Conservation (phyloP, 2,329 filamentous ascomycete genomes). For the Aspergillus costaricaensis region DNA sequence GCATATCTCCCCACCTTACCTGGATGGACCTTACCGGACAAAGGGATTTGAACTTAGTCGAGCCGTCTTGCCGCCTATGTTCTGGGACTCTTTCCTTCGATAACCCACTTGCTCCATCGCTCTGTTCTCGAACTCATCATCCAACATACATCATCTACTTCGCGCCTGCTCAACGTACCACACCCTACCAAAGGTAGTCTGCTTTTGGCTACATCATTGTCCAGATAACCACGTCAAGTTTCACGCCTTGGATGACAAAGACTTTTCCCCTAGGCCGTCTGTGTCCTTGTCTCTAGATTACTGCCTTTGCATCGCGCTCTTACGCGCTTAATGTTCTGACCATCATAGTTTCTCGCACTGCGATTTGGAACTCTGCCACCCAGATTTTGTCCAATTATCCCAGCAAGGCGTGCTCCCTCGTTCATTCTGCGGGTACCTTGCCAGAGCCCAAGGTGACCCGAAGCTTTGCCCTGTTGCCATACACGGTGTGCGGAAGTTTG, state of each 20-base stretch:
- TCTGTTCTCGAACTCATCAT: background rate
- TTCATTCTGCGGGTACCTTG: background rate
- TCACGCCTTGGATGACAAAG: background rate
- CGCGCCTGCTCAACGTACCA: background rate
- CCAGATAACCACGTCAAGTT: background rate
- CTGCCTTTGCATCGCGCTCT: background rate
- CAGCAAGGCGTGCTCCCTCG: background rate
- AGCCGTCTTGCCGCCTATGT: slow-evolving; percentile 18
- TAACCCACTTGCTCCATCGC: slow-evolving; percentile 8
- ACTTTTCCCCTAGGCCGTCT: background rate
- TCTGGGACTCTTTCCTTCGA: slow-evolving; percentile 6
- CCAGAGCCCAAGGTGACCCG: background rate
- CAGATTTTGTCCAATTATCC: background rate
- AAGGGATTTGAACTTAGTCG: slow-evolving; percentile 21
- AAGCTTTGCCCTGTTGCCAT: background rate
- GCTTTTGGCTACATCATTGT: background rate
- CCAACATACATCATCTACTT: background rate
- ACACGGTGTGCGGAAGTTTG: slow-evolving; percentile 1
- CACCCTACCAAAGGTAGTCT: background rate
- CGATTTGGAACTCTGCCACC: background rate
- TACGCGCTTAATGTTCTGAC: background rate
- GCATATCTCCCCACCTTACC: slow-evolving; percentile 21
- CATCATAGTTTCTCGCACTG: background rate
- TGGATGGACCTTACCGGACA: slow-evolving; percentile 20
- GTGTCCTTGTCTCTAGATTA: background rate